These are phyloP conservation scores for Furcasterigmium sp. DNA, from an alignment of 2,329 filamentous ascomycete species.

Conservation along the genomic window DNA sequence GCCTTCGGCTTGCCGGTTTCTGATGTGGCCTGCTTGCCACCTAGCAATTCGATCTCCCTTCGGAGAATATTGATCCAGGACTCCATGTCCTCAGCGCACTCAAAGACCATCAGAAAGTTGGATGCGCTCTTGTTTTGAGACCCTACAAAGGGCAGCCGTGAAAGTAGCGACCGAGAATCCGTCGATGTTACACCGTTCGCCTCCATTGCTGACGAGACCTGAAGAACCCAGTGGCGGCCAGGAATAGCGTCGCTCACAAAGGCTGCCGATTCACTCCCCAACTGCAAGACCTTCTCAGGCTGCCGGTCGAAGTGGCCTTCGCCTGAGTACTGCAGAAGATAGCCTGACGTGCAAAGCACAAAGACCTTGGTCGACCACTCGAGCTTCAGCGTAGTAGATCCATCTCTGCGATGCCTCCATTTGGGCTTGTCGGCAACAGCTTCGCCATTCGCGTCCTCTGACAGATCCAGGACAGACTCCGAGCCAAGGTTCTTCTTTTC, in stretches of 20 bases:
- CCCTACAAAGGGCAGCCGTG: conserved; percentile 56
- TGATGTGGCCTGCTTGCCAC: conserved; percentile 58
- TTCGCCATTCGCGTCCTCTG: conserved; percentile 14
- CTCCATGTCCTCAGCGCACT: conserved; percentile 70
- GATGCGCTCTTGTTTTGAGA: conserved; percentile 51
- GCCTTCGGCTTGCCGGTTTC: conserved; percentile 51
- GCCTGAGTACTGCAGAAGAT: conserved; percentile 68
- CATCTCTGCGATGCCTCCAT: conserved; percentile 12
- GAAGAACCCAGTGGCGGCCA: conserved; percentile 74
- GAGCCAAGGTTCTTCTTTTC: conserved; percentile 41
- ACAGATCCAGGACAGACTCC: conserved; percentile 19
- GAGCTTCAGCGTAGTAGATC: conserved; percentile 32
- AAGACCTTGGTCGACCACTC: conserved; percentile 71
- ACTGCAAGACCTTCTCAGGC: conserved; percentile 68
- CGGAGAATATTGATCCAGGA: conserved; percentile 66
- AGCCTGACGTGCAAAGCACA: conserved; percentile 65
- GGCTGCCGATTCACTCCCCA: conserved; percentile 70
- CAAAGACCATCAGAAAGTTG: conserved; percentile 68
- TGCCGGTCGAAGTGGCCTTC: conserved; percentile 65
- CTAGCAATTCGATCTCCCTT: conserved; percentile 63
- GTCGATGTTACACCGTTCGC: conserved; percentile 44
- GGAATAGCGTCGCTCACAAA: conserved; percentile 78
- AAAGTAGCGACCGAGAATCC: conserved; percentile 57
- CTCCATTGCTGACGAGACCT: conserved; percentile 63
- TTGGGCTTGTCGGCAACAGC: conserved; percentile 7